phyloP scores from a whole-genome alignment of 2,329 filamentous ascomycete genomes.

The Sphaerostilbella broomeana region DNA sequence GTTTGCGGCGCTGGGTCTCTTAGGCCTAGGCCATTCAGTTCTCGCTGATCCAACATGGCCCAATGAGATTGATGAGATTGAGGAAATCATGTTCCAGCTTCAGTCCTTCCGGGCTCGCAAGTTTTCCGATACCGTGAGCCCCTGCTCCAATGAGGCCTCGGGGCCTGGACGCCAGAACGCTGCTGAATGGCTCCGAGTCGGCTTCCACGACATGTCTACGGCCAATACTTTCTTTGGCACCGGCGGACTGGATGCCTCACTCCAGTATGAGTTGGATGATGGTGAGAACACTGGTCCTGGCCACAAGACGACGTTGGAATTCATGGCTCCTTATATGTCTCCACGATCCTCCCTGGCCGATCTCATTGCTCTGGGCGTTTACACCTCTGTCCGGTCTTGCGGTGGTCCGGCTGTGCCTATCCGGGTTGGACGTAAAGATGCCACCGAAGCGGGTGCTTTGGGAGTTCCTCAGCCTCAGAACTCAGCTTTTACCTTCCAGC shows the following conservation, averaged over 20 bases:
- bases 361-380: slow-evolving; percentile 51
- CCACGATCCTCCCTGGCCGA: slow-evolving; percentile 48
- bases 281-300: slow-evolving; percentile 52
- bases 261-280: slow-evolving; percentile 51
- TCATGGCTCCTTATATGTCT: slow-evolving; percentile 48
- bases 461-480: slow-evolving; percentile 55
- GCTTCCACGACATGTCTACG: slow-evolving; percentile 57
- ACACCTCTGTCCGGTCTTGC: slow-evolving; percentile 52
- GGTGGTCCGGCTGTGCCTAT: slow-evolving; percentile 51
- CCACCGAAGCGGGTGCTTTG: slow-evolving; percentile 36
- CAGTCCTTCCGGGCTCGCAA: slow-evolving; percentile 47
- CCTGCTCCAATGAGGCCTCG: slow-evolving; percentile 47
- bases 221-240: slow-evolving; percentile 39
- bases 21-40: slow-evolving; percentile 29
- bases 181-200: slow-evolving; percentile 55
- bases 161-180: slow-evolving; percentile 51
- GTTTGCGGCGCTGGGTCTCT: slow-evolving; percentile 26
- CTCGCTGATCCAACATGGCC: slow-evolving; percentile 54
- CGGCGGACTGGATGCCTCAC: slow-evolving; percentile 53
- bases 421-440: slow-evolving; percentile 48
- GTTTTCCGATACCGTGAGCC: slow-evolving; percentile 51
- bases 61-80: slow-evolving; percentile 51
- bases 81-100: slow-evolving; percentile 57
- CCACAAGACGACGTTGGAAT: slow-evolving; percentile 46
- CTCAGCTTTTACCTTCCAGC: slow-evolving; percentile 41